Base-by-base conservation (phyloP, 352 stramenopile genomes). In the Pythium rishiriense region DNA sequence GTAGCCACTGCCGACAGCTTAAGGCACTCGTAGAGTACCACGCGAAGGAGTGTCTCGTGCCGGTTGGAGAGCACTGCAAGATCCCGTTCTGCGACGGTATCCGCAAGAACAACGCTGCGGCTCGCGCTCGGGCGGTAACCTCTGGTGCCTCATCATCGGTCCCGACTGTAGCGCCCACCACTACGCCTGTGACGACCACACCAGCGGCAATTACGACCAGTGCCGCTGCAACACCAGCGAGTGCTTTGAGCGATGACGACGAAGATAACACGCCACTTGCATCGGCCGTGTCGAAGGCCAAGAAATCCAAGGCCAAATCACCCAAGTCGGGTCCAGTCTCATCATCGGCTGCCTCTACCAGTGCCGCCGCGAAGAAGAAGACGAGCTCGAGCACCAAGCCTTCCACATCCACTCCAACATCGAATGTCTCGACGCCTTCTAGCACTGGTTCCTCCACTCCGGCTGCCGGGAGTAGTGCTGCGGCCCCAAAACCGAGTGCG, bases 11-110 rank as follows among this genome's bases (percentile, higher is more conserved):
- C 31, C 82, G 91, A 29, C 87, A 96, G 59, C 51, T 96, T 17
- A 89, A 90, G 63, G 86, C 81, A 10, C 68, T 96, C 6, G 87
- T 94, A 10, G 92, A 96, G 39, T 92, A 93, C 43, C 85, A 96
- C 55, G 85, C 82, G 0, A 90, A 91, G 33, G 87, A 94, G 57
- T 96, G 87, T 26, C 39, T 64, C 2, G 72, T 89, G n/a, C 66
- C 75, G 0, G 62, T 83, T 15, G 78, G 65, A 17, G 83, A 93
- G 11, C 83, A 87, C 45, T 96, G 87, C 45, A 78, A 83, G 26
- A 96, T 96, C 58, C 82, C 87, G 5, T 96, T 96, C 50, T 94
- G 87, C 46, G 85, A 96, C 46, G 78, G 68, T 5, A 75, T 96
- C 46, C 74, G 87, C 7, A 80, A 75, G 10, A 74, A 74, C 12